Evolutionary conservation across 345 rosid species (phyloP), one percentile per base, ranked within the genome.

Genomic region (Erysimum cheiranthoides): DNA sequence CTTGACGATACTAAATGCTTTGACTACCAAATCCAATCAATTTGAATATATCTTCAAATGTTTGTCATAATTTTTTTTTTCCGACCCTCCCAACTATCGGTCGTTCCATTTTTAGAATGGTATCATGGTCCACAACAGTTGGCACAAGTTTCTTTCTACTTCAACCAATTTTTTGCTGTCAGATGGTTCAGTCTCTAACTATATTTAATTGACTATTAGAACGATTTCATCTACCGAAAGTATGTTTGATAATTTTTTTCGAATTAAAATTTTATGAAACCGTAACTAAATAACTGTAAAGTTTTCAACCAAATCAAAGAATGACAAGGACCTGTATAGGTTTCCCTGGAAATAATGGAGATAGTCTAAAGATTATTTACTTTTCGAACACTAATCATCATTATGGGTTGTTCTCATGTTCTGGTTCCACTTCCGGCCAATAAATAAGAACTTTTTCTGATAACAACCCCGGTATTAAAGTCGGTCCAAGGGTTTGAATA

Each of bases 401-500:
- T 38, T 18, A 63, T 63, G 25, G 53, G 32, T 78, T 3, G 69
- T 66, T n/a, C n/a, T n/a, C n/a, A n/a, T n/a, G n/a, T n/a, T 78
- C 43, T 11, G 12, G 5, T 39, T 21, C 25, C 25, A 21, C 25
- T 21, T 21, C 77, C 77, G 77, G 71, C 69, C 57, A 78, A 78
- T 72, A 58, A 78, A 78, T 78, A 58, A 65, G 38, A 57, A 46
- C 13, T 13, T 46, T 65, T 47, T 58, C 10, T 59, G 68, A 75
- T 54, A 77, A 49, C 73, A 65, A 65, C 73, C 47, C 25, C 5
- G 3, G 27, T 6, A 77, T 63, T 70, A 36, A 77, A 64, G 76
- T 77, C 72, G 80, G 71, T 63, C 75, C 60, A 64, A 77, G 42
- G n/a, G 38, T 64, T 70, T 70, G 74, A 53, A 30, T 53, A 25